Percentiles rank a stretch among this genome's conserved stretches.
Evolutionary conservation across 2,329 filamentous ascomycete species (phyloP).

Genomic region (Phyllosticta ampelicida): DNA sequence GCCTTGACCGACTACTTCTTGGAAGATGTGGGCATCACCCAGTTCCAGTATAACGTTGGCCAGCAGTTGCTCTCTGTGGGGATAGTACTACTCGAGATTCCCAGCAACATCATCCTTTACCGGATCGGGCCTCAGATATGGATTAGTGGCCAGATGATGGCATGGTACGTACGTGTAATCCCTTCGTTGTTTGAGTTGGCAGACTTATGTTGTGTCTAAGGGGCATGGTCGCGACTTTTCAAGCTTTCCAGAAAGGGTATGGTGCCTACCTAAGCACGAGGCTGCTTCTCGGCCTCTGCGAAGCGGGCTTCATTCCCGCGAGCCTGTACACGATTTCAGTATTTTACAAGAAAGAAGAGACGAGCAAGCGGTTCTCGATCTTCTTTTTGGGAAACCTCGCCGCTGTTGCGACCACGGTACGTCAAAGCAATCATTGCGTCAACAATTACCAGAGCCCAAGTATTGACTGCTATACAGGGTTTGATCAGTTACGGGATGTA

Average conservation of each 20-base stretch:
- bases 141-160: slow-evolving; percentile 44
- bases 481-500: slow-evolving; percentile 29
- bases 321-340: slow-evolving; percentile 41
- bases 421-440: neutral
- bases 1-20: slow-evolving; percentile 44
- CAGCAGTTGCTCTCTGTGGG: slow-evolving; percentile 41
- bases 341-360: slow-evolving; percentile 45
- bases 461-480: slow-evolving; percentile 11
- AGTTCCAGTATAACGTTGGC: slow-evolving; percentile 46
- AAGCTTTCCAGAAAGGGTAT: slow-evolving; percentile 41
- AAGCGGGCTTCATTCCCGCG: slow-evolving; percentile 47
- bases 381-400: slow-evolving; percentile 49
- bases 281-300: slow-evolving; percentile 43
- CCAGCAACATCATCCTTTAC: slow-evolving; percentile 43
- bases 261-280: slow-evolving; percentile 40
- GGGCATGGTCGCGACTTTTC: slow-evolving; percentile 44
- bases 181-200: neutral
- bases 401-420: slow-evolving; percentile 33
- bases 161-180: slow-evolving; percentile 24
- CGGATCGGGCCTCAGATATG: slow-evolving; percentile 44
- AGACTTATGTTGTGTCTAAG: neutral
- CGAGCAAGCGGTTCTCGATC: slow-evolving; percentile 41
- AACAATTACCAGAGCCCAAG: neutral
- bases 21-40: slow-evolving; percentile 38
- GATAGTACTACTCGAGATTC: slow-evolving; percentile 40